A percentile compares a stretch with the other conserved stretches of the same genome.
Evolutionary conservation across 805 yeast species (phyloP).

Genomic region (Wickerhamomyces strasburgensis): DNA sequence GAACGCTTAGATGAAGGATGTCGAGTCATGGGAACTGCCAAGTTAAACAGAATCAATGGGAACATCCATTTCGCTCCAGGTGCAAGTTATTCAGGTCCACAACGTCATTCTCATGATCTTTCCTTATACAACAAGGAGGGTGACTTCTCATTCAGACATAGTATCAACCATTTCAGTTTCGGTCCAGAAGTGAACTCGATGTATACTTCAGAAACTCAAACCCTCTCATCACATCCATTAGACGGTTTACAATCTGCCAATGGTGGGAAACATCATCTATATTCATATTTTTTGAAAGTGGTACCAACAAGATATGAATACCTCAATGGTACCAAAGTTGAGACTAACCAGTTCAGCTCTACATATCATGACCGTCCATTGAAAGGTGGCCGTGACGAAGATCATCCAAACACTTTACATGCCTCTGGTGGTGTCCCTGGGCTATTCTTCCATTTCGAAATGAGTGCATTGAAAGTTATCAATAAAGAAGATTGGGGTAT

Average conservation of each 20-base stretch:
- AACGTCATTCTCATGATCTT: constrained; percentile 78
- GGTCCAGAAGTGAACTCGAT: constrained; percentile 50
- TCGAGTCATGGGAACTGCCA: constrained; percentile 71
- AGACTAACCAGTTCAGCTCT: constrained; percentile 87
- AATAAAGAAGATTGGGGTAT: constrained; percentile 65
- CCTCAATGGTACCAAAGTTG: constrained; percentile 47
- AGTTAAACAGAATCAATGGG: constrained; percentile 82
- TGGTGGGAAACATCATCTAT: constrained; percentile 55
- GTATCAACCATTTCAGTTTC: constrained; percentile 75
- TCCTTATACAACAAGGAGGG: constrained; percentile 58
- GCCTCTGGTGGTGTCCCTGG: constrained; percentile 90
- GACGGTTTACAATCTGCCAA: constrained; percentile 43
- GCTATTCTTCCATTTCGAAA: constrained; percentile 79
- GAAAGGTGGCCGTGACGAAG: constrained; percentile 82
- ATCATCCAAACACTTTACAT: constrained; percentile 82
- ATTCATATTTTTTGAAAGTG: constrained; percentile 78
- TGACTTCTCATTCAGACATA: constrained; percentile 71
- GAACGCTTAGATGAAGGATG: constrained; percentile 79
- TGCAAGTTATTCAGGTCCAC: constrained; percentile 52
- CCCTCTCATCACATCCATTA: constrained; percentile 57
- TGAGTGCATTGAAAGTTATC: constrained; percentile 87
- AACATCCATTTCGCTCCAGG: constrained; percentile 97
- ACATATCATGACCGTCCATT: constrained; percentile 86
- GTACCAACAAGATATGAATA: constrained; percentile 85
- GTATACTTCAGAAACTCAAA: constrained; percentile 22